Percentiles rank a stretch among this genome's conserved stretches.
These are phyloP conservation scores for Exophiala oligosperma DNA, from an alignment of 2,329 filamentous ascomycete genomes.

Conservation along the genomic window DNA sequence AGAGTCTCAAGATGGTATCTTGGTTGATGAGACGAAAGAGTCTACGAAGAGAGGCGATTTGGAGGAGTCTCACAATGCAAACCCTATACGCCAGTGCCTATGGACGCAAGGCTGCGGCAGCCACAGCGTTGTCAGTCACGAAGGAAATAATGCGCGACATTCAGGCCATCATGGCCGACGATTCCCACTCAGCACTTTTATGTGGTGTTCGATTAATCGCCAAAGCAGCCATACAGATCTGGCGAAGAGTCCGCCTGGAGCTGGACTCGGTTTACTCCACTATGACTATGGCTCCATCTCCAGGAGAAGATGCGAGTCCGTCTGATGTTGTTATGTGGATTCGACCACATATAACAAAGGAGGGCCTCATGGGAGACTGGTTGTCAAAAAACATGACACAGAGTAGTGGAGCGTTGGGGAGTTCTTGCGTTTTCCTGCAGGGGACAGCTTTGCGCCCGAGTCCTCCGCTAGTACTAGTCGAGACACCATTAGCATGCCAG, in stretches of 20 bases:
- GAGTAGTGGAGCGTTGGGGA: constrained; percentile 27
- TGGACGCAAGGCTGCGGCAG: constrained; percentile 58
- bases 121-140: constrained; percentile 55
- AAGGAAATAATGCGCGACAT: constrained; percentile 58
- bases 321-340: constrained; percentile 51
- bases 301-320: constrained; percentile 32
- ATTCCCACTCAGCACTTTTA: constrained; percentile 51
- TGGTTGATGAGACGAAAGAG: constrained; percentile 58
- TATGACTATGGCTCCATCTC: constrained; percentile 39
- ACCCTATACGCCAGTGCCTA: constrained; percentile 58
- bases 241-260: constrained; percentile 59
- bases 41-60: constrained; percentile 57
- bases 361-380: constrained; percentile 52
- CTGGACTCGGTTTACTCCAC: constrained; percentile 55
- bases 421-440: constrained; percentile 51
- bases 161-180: constrained; percentile 54
- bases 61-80: constrained; percentile 59
- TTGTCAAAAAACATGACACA: constrained; percentile 44
- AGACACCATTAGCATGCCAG: constrained; percentile 31
- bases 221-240: constrained; percentile 59
- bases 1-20: constrained; percentile 55
- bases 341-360: constrained; percentile 55
- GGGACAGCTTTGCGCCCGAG: constrained; percentile 54
- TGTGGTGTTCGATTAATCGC: constrained; percentile 55
- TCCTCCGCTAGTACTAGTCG: constrained; percentile 41